phyloP scores from a whole-genome alignment of 176 grass and related monocot species.

The Elymus sibiricus region DNA sequence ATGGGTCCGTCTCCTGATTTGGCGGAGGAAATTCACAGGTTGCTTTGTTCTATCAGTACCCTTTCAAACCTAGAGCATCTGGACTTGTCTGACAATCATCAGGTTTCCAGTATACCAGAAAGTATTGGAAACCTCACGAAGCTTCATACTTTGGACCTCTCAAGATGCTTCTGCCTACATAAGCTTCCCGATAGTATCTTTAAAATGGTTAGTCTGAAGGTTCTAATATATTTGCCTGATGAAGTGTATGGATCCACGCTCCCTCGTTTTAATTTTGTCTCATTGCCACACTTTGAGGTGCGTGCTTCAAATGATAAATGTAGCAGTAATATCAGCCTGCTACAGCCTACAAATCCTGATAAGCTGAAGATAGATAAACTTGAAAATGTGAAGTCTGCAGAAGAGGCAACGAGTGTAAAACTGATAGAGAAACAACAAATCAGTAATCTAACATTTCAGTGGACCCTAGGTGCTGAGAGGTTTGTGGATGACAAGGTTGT shows the following conservation, averaged over 20 bases:
- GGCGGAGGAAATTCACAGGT: background rate
- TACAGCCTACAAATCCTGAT: background rate
- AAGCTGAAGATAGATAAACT: background rate
- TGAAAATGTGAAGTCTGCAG: background rate
- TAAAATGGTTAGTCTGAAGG: too few species aligned
- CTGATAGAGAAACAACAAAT: background rate
- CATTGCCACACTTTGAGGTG: background rate
- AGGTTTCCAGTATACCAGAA: background rate
- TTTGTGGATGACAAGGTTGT: too few species aligned
- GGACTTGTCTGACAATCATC: background rate
- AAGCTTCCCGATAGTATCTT: background rate
- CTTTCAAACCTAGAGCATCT: constrained; percentile 17
- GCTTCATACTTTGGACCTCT: background rate
- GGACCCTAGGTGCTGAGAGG: too few species aligned
- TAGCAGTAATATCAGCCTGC: background rate
- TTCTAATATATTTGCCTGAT: background rate
- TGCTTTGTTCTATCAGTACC: background rate
- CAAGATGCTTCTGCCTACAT: background rate
- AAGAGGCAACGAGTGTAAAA: background rate
- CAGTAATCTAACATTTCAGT: too few species aligned
- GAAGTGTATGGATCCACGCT: background rate
- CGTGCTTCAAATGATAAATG: too few species aligned
- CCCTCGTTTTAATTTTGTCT: background rate
- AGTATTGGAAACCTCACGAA: background rate
- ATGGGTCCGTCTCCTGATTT: too few species aligned